phyloP scores from a whole-genome alignment of 2,329 filamentous ascomycete genomes.

The Calonectria hawksworthii region DNA sequence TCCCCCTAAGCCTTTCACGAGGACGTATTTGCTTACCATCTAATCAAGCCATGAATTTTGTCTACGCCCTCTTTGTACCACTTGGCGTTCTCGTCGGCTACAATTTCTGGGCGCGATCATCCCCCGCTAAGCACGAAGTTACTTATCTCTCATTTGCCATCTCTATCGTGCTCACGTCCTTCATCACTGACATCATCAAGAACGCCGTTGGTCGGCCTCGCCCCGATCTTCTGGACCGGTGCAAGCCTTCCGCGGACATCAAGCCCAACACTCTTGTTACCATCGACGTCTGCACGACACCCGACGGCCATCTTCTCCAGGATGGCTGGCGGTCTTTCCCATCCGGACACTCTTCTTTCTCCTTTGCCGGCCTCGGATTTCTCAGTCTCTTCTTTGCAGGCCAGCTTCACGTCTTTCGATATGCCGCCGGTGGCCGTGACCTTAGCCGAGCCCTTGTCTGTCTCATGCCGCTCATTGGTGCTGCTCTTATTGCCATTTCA shows the following conservation, averaged over 20 bases:
- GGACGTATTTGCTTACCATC: not conserved
- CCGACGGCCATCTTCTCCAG: slow-evolving; percentile 77
- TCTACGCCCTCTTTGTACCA: slow-evolving; percentile 83
- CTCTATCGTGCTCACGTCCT: slow-evolving; percentile 80
- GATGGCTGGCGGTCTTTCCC: slow-evolving; percentile 90
- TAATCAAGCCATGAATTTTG: slow-evolving; percentile 75
- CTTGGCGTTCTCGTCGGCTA: slow-evolving; percentile 75
- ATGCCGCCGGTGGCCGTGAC: slow-evolving; percentile 61
- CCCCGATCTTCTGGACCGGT: slow-evolving; percentile 78
- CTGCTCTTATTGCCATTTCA: slow-evolving; percentile 77
- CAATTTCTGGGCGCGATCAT: slow-evolving; percentile 73
- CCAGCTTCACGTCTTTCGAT: slow-evolving; percentile 71
- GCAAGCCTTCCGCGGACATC: slow-evolving; percentile 74
- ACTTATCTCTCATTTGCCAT: slow-evolving; percentile 86
- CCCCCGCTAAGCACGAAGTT: slow-evolving; percentile 85
- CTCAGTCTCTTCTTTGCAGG: slow-evolving; percentile 78
- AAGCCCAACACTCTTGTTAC: slow-evolving; percentile 68
- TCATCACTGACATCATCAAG: slow-evolving; percentile 93
- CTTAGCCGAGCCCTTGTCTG: slow-evolving; percentile 70
- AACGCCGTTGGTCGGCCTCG: slow-evolving; percentile 85
- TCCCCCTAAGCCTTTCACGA: not conserved
- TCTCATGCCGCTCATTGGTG: slow-evolving; percentile 71
- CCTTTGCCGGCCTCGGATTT: slow-evolving; percentile 84
- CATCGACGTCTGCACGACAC: slow-evolving; percentile 80
- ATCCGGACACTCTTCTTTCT: slow-evolving; percentile 83